These are phyloP conservation scores for Arthromyces matolae DNA, from an alignment of 768 basidiomycete genomes.

Conservation along the genomic window DNA sequence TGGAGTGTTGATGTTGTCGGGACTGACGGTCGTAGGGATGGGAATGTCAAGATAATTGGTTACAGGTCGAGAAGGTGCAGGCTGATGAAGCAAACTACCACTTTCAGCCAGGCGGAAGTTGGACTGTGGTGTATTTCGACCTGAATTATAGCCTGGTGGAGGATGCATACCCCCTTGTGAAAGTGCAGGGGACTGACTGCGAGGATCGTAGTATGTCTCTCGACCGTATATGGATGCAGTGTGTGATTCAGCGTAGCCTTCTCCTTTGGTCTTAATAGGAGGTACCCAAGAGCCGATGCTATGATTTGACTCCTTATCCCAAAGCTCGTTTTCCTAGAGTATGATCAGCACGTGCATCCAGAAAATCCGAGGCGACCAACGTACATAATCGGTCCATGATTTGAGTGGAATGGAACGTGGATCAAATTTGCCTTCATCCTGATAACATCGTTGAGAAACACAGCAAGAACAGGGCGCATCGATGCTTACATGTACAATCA, in stretches of 20 bases:
- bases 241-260: slow-evolving; percentile 73
- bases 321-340: slow-evolving; percentile 84
- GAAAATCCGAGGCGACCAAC: slow-evolving; percentile 15
- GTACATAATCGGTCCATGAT: slow-evolving; percentile 93
- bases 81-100: slow-evolving; percentile 45
- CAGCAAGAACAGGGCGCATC: neutral
- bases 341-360: neutral
- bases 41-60: slow-evolving; percentile 78
- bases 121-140: slow-evolving; percentile 69
- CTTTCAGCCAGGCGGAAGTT: slow-evolving; percentile 29
- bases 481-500: slow-evolving; percentile 82
- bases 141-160: slow-evolving; percentile 73
- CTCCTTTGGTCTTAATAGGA: slow-evolving; percentile 63
- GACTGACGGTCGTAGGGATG: slow-evolving; percentile 50
- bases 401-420: slow-evolving; percentile 90
- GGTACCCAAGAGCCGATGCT: slow-evolving; percentile 93
- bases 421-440: slow-evolving; percentile 99
- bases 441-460: slow-evolving; percentile 8
- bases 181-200: slow-evolving; percentile 68
- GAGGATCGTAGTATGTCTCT: slow-evolving; percentile 82
- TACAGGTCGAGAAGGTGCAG: slow-evolving; percentile 62
- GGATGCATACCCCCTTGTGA: slow-evolving; percentile 61
- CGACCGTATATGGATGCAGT: slow-evolving; percentile 83
- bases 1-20: slow-evolving; percentile 46
- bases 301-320: slow-evolving; percentile 97